phyloP scores from a whole-genome alignment of 805 yeast species.

The Monosporozyma yasuniensis region DNA sequence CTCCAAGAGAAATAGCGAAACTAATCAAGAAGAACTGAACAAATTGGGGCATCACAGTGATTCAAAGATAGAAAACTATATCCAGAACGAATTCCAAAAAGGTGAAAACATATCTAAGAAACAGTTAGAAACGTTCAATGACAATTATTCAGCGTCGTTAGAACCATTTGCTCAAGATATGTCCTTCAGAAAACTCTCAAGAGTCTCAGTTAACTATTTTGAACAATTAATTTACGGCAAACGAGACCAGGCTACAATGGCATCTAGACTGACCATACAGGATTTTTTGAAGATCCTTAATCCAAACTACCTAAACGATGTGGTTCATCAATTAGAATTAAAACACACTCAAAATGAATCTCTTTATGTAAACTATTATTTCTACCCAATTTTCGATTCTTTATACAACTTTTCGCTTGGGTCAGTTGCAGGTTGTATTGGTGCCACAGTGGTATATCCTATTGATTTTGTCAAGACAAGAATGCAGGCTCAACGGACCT shows the following conservation, averaged over 20 bases:
- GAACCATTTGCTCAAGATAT: conserved; percentile 3
- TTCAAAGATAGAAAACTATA: conserved; percentile 20
- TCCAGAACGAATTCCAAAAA: conserved; percentile 22
- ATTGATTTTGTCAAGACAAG: conserved; percentile 93
- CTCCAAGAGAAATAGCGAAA: conserved; percentile 23
- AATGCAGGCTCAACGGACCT: conserved; percentile 88
- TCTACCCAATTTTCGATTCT: conserved; percentile 71
- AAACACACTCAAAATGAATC: conserved; percentile 22
- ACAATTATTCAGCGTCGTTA: conserved; percentile 10
- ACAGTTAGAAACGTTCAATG: conserved; percentile 21
- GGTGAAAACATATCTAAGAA: conserved; percentile 15
- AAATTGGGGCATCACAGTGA: conserved; percentile 18
- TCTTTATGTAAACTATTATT: conserved; percentile 30
- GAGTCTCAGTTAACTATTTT: not conserved
- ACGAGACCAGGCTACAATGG: conserved; percentile 14
- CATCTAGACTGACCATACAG: conserved; percentile 28
- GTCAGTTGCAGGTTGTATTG: conserved; percentile 93
- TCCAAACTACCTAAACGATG: conserved; percentile 33
- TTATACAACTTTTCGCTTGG: conserved; percentile 83
- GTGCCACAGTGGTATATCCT: conserved; percentile 97
- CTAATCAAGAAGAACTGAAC: conserved; percentile 1
- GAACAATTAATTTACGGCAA: conserved; percentile 4
- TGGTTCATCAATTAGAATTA: conserved; percentile 27
- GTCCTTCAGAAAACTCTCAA: conserved; percentile 1
- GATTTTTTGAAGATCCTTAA: conserved; percentile 35